A percentile compares a stretch with the other conserved stretches of the same genome.
Evolutionary conservation across 352 stramenopile genomes (phyloP).

Genomic region (Globisporangium lucens): DNA sequence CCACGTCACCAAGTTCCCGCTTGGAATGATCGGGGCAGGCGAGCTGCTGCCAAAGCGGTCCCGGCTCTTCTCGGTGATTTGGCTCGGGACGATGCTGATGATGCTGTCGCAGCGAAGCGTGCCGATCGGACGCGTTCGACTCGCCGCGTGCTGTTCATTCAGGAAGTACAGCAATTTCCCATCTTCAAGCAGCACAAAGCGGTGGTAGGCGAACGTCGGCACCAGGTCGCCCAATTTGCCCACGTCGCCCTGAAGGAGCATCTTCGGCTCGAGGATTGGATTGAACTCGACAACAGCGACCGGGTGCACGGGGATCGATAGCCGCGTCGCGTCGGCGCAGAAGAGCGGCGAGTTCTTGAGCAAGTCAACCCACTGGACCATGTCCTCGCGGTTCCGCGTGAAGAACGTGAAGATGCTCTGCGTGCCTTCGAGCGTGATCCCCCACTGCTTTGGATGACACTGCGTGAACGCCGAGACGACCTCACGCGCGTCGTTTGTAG

Average conservation of each 20-base stretch:
- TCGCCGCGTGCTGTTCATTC: slow-evolving; percentile 46
- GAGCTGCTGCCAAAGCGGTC: slow-evolving; percentile 59
- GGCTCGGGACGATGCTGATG: slow-evolving; percentile 73
- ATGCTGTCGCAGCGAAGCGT: slow-evolving; percentile 81
- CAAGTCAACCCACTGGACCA: slow-evolving; percentile 83
- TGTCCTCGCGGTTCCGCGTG: slow-evolving; percentile 69
- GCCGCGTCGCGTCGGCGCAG: slow-evolving; percentile 37
- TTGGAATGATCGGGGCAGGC: slow-evolving; percentile 6
- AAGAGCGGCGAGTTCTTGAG: slow-evolving; percentile 87
- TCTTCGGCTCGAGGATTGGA: slow-evolving; percentile 56
- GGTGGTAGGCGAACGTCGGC: slow-evolving; percentile 54
- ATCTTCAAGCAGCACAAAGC: slow-evolving; percentile 77
- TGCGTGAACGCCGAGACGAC: slow-evolving; percentile 77
- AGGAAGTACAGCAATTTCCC: slow-evolving; percentile 83
- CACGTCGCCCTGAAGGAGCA: slow-evolving; percentile 66
- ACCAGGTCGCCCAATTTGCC: slow-evolving; percentile 78
- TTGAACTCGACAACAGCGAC: slow-evolving; percentile 78
- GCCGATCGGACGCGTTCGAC: slow-evolving; percentile 65
- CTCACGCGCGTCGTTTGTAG: slow-evolving; percentile 76
- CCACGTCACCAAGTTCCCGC: slow-evolving; percentile 18
- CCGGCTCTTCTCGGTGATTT: slow-evolving; percentile 38
- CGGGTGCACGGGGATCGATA: slow-evolving; percentile 81
- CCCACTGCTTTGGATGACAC: slow-evolving; percentile 85
- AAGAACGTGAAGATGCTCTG: slow-evolving; percentile 87
- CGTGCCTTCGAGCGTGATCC: slow-evolving; percentile 76